Conservation (phyloP, 225 moss, liverwort and hornwort genomes). For the Physcomitrellopsis africana region DNA sequence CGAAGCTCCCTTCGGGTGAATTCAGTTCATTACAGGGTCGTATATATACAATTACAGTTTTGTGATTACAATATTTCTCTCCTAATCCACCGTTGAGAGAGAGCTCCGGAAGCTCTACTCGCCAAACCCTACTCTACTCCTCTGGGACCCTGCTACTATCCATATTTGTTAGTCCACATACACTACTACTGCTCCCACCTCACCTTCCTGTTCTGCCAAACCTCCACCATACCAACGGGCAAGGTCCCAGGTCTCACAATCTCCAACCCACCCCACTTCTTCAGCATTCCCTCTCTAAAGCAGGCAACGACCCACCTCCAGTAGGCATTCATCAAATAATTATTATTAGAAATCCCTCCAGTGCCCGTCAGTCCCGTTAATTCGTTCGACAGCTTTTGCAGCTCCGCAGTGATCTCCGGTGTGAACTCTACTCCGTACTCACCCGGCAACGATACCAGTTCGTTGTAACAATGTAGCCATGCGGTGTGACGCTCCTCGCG, state of each 20-base stretch:
- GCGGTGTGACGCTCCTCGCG: slow-evolving; percentile 14
- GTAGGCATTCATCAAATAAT: not conserved
- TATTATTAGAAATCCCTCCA: not conserved
- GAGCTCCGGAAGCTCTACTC: not conserved
- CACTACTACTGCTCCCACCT: slow-evolving; percentile 40
- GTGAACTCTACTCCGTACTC: not conserved
- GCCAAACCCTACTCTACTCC: not conserved
- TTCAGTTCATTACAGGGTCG: not conserved
- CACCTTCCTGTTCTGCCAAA: slow-evolving; percentile 32
- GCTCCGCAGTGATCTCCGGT: not conserved
- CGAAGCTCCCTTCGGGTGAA: too few relatives aligned
- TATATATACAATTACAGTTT: too few relatives aligned
- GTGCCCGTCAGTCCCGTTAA: not conserved
- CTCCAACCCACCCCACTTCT: slow-evolving; percentile 38
- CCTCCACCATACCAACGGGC: slow-evolving; percentile 36
- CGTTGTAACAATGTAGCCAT: not conserved
- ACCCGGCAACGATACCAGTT: not conserved
- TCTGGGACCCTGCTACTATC: not conserved
- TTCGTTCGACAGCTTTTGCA: not conserved
- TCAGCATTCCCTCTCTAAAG: slow-evolving; percentile 26
- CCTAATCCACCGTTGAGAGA: not conserved
- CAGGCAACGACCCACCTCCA: slow-evolving; percentile 36
- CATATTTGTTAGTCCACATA: not conserved
- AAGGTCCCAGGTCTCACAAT: slow-evolving; percentile 30
- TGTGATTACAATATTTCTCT: not conserved